Evolutionary conservation across 306 rosid species (phyloP), one percentile per base, ranked within the genome.

Genomic region (Vicia faba): DNA sequence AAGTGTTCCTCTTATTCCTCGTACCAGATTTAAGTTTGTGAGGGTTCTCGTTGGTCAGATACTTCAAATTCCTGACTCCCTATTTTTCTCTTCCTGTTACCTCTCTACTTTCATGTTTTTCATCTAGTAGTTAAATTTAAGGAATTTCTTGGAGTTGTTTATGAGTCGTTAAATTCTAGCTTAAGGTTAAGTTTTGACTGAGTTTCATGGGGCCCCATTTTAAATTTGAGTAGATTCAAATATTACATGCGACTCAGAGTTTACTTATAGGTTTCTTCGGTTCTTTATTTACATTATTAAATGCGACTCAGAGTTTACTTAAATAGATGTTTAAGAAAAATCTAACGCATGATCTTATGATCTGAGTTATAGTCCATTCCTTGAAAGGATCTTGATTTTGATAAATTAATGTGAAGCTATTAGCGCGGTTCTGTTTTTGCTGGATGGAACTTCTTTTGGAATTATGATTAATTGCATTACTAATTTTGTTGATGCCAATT

Each of bases 401-500:
- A 57, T 57, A 29, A 31, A 10, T 28, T 58, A 35, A 61, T 33
- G 28, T 59, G 25, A 46, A 57, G 66, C 38, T 36, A 23, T 49
- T 46, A 46, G 16, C 57, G 41, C 18, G 65, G 28, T 55, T 39
- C 46, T n/a, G 11, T 57, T 58, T 54, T 26, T 16, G 66, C 44
- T 7, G 60, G 31, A 56, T 51, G 33, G 11, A 15, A 44, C 6
- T 62, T 36, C 15, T 72, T 72, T 7, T 39, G 18, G 56, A 71
- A 28, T 48, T 16, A 61, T 38, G 13, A 40, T 39, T 26, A 11
- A 45, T 16, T 2, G 3, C 16, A 58, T 55, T 66, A 23, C 20
- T 58, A 19, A 56, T 28, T 55, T 12, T 11, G 29, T 33, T 51
- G 40, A 45, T 68, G 59, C 49, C 43, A 43, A 33, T 53, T 29